Evolutionary conservation across 2,329 filamentous ascomycete species (phyloP), one percentile per base, ranked within the genome.

Genomic region (Talaromyces sp.): DNA sequence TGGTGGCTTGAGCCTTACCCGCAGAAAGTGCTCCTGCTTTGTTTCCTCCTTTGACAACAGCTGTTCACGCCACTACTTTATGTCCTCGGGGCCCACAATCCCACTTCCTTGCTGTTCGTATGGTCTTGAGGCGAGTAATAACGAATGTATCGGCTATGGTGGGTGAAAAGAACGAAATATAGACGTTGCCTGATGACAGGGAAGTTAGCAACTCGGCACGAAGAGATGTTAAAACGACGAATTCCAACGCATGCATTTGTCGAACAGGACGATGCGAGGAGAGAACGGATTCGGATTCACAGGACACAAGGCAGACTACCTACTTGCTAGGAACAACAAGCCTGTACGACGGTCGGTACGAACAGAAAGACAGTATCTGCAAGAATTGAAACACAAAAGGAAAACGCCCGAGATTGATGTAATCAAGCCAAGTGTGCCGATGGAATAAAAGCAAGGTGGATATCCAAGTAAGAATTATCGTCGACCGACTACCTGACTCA

Each of bases 1-100:
- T 94, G 78, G 77, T 89, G 83, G 75, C 75, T 70, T 38, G 53
- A 38, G 31, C 70, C 68, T 66, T 25, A 27, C 51, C 17, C 27
- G 25, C 27, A 63, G 22, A 63, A 63, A n/a, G 61, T 31, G 13
- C 38, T 49, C 22, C 27, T 51, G 73, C 76, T 74, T 74, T 75
- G 71, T 70, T 74, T 69, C 64, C 68, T 68, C 64, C 68, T 72
- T 70, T 68, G 29, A 68, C 74, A 45, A 59, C 38, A 10, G 22
- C 22, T 40, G n/a, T 29, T 36, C n/a, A 31, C 15, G 25, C 47
- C 25, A 29, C 53, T 38, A 13, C 8, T 22, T 31, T 22, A 36
- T 34, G 11, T 36, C 27, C 25, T 34, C 17, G 51, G n/a, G 11
- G 19, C 22, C 29, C 3, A 8, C 51, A 6, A 36, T 40, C 22